A percentile compares a stretch with the other conserved stretches of the same genome.
phyloP scores from a whole-genome alignment of 2,329 filamentous ascomycete species.

The Nigrospora sphaerica region DNA sequence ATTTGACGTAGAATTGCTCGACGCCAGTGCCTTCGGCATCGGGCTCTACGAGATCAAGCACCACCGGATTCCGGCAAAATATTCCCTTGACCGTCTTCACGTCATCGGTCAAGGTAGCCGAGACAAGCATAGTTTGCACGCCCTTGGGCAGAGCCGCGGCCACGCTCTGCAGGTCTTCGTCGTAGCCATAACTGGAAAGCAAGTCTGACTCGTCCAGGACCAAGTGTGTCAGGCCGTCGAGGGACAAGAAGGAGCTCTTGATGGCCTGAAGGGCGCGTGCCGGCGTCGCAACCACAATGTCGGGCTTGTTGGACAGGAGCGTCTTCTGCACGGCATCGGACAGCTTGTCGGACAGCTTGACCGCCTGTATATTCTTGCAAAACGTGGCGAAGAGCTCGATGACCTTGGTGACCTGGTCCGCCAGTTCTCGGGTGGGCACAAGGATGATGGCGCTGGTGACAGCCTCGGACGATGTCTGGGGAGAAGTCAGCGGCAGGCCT shows the following conservation, averaged over 20 bases:
- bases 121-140: constrained; percentile 88
- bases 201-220: constrained; percentile 94
- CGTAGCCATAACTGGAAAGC: constrained; percentile 88
- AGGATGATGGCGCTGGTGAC: constrained; percentile 75
- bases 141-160: constrained; percentile 73
- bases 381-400: constrained; percentile 72
- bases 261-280: constrained; percentile 75
- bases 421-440: constrained; percentile 89
- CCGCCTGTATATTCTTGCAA: constrained; percentile 75
- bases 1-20: constrained; percentile 77
- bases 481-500: not conserved
- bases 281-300: constrained; percentile 87
- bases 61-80: constrained; percentile 73
- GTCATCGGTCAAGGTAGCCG: constrained; percentile 83
- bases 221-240: constrained; percentile 66
- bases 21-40: constrained; percentile 71
- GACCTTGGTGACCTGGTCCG: constrained; percentile 79
- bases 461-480: constrained; percentile 40
- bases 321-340: constrained; percentile 84
- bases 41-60: constrained; percentile 76
- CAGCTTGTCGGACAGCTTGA: constrained; percentile 87
- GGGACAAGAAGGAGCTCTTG: constrained; percentile 61
- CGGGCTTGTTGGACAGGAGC: constrained; percentile 76
- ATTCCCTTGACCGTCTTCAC: constrained; percentile 78
- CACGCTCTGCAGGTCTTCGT: constrained; percentile 79